phyloP scores from a whole-genome alignment of 805 yeast genomes.

The Barnettozyma sucrosica region DNA sequence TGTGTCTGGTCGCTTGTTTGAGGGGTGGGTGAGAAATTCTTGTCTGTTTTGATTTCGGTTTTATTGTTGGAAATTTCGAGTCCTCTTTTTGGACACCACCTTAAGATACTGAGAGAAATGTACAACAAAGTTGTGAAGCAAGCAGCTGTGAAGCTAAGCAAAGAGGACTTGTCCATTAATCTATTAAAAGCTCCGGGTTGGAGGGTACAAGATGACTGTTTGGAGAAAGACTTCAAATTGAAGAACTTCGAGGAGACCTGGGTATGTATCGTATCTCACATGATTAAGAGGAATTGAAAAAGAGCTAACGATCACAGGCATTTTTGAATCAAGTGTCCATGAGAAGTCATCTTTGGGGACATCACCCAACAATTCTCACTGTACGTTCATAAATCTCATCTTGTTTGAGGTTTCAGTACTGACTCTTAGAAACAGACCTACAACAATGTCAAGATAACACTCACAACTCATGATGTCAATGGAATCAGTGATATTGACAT shows the following conservation, averaged over 20 bases:
- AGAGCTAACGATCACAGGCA: constrained; percentile 7
- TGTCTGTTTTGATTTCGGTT: background rate
- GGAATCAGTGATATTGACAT: constrained; percentile 53
- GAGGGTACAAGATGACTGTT: constrained; percentile 13
- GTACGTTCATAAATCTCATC: constrained; percentile 4
- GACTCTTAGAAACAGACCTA: constrained; percentile 32
- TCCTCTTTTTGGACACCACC: background rate
- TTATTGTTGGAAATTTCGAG: background rate
- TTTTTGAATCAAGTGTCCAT: constrained; percentile 54
- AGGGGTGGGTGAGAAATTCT: background rate
- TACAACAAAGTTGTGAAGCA: constrained; percentile 32
- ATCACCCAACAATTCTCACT: constrained; percentile 67
- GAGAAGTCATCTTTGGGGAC: constrained; percentile 52
- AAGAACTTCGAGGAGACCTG: constrained; percentile 57
- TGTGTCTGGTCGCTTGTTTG: background rate
- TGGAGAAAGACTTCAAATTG: constrained; percentile 38
- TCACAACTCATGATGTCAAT: constrained; percentile 62
- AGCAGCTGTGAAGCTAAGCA: constrained; percentile 26
- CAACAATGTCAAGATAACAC: constrained; percentile 45
- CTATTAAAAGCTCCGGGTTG: constrained; percentile 24
- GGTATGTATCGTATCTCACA: constrained; percentile 30
- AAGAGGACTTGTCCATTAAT: constrained; percentile 19
- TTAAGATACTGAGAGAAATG: constrained; percentile 21
- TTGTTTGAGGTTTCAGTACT: background rate
- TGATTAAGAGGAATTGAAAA: background rate